Conservation (phyloP, 2,329 filamentous ascomycete species). For the Cercospora zeae-maydis region DNA sequence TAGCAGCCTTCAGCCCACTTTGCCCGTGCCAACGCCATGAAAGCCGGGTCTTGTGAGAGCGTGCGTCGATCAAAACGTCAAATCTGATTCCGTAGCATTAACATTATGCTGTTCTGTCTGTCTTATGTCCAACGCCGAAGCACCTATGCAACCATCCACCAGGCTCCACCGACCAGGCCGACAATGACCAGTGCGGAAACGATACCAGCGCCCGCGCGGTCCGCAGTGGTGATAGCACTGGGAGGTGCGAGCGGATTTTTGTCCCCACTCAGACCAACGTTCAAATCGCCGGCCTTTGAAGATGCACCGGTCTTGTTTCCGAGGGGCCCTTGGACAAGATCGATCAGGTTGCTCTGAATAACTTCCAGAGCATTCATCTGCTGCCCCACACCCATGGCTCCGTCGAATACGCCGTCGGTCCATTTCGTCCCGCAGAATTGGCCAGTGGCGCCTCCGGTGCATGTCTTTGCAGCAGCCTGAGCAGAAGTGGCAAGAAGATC, state of each 20-base stretch:
- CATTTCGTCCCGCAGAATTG: constrained; percentile 47
- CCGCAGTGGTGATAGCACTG: constrained; percentile 25
- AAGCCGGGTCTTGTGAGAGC: neutral
- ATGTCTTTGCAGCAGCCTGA: constrained; percentile 50
- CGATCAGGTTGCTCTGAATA: constrained; percentile 45
- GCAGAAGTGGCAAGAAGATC: constrained; percentile 53
- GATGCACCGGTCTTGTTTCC: constrained; percentile 51
- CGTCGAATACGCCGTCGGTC: constrained; percentile 44
- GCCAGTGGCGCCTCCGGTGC: constrained; percentile 47
- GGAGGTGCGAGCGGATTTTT: constrained; percentile 26
- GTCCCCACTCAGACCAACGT: constrained; percentile 24
- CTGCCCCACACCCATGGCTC: constrained; percentile 52
- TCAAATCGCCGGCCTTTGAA: constrained; percentile 17
- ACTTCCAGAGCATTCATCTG: constrained; percentile 57
- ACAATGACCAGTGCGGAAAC: constrained; percentile 24
- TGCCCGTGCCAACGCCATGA: neutral
- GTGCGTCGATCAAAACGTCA: neutral
- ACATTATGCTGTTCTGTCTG: constrained; percentile 5
- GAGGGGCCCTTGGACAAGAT: constrained; percentile 40
- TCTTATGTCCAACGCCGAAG: neutral
- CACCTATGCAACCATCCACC: constrained; percentile 27
- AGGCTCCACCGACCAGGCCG: constrained; percentile 23
- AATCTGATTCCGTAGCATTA: constrained; percentile 5
- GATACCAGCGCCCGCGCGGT: constrained; percentile 25
- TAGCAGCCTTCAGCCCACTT: neutral